Evolutionary conservation across 192 early-diverging fungal species (phyloP), one percentile per base, ranked within the genome.

Genomic region (Backusella liffmaniae): DNA sequence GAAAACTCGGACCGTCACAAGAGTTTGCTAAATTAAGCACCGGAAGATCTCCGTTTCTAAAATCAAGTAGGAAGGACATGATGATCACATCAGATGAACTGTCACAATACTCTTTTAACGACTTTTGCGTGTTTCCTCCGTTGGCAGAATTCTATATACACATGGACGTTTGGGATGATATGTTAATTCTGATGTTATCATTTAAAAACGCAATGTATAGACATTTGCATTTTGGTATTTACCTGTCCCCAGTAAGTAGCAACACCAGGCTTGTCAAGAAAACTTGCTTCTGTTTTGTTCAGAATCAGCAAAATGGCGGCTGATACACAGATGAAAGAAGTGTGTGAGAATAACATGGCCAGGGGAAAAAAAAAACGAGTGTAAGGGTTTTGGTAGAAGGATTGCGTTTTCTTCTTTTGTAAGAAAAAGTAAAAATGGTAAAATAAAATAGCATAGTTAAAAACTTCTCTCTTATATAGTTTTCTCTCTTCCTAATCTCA

Each of bases 1-100:
- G 80, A 69, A 88, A 90, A 0, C 79, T 79, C 0, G 86, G 85
- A 8, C 81, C 85, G 36, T 73, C 36, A 82, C 93, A 94, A 70
- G 91, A 86, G 73, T 88, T 90, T 29, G 92, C 85, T n/a, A 96
- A 86, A 73, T 96, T 90, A 34, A 93, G 79, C 1, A 70, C 85
- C 10, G 94, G 91, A 6, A 86, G 82, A n/a, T 79, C 78, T 70
- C 87, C 83, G 30, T 81, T 84, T 73, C 92, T 92, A 67, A 91
- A 89, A 26, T 89, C 83, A 23, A 51, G 36, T 53, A 91, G 78
- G 75, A 93, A 93, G 1, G 90, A 85, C 5, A 93, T 74, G 0
- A 91, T 83, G 34, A 91, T 74, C 0, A 91, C 78, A 73, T 93
- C 86, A 18, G 81, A 79, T 12, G 83, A 73, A 35, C 81, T 82